Evolutionary conservation across 2,329 filamentous ascomycete genomes (phyloP).

Genomic region (Hypoxylon sp.): DNA sequence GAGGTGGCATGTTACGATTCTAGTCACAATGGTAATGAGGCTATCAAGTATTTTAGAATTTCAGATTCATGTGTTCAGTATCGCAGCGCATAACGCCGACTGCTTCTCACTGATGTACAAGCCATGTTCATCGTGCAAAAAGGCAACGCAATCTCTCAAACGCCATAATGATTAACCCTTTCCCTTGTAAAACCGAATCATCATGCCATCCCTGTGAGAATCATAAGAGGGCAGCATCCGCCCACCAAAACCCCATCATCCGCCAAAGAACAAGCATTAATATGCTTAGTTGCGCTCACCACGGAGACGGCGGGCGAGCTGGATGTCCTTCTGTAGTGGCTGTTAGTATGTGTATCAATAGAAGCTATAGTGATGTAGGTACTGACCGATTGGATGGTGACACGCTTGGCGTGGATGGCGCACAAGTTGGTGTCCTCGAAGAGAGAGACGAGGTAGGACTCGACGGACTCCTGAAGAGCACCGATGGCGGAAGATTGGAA

Average conservation of each 20-base stretch:
- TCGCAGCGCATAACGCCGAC: conserved; percentile 49
- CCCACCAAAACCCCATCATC: conserved; percentile 40
- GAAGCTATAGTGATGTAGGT: conserved; percentile 1
- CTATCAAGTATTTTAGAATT: conserved; percentile 45
- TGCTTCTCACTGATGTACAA: conserved; percentile 60
- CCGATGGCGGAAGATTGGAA: conserved; percentile 99
- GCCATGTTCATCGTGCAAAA: conserved; percentile 52
- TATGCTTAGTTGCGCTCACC: conserved; percentile 84
- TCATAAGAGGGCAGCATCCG: conserved; percentile 57
- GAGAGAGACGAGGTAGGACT: conserved; percentile 97
- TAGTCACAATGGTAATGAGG: conserved; percentile 7
- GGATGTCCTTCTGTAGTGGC: conserved; percentile 83
- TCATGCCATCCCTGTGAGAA: conserved; percentile 60
- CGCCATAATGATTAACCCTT: conserved; percentile 59
- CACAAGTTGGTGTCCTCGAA: conserved; percentile 99
- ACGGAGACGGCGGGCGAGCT: conserved; percentile 94
- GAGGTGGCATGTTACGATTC: not conserved
- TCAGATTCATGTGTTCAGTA: conserved; percentile 57
- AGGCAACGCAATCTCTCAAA: conserved; percentile 58
- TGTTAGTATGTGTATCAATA: conserved; percentile 55
- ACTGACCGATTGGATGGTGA: conserved; percentile 87
- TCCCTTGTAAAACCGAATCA: conserved; percentile 58
- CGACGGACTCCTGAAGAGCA: conserved; percentile 97
- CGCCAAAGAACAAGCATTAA: conserved; percentile 39
- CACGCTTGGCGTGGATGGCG: conserved; percentile 99